These are phyloP conservation scores for Pulveroboletus ravenelii DNA, from an alignment of 768 basidiomycete species.

Conservation along the genomic window DNA sequence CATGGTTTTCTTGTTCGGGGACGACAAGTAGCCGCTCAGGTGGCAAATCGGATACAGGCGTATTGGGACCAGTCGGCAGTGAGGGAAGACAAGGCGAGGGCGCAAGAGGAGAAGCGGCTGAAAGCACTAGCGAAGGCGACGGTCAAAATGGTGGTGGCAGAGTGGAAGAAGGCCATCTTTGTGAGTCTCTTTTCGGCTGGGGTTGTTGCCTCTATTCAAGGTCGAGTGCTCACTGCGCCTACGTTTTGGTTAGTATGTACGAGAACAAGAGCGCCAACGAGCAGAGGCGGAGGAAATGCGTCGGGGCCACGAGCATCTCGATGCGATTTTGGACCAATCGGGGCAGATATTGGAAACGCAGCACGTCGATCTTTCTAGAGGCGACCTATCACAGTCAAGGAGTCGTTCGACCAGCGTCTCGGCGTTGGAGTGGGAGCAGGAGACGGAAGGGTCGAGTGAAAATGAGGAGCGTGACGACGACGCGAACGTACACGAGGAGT, in stretches of 20 bases:
- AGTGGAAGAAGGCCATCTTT: slow-evolving; percentile 87
- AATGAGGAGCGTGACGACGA: slow-evolving; percentile 17
- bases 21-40: slow-evolving; percentile 44
- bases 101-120: slow-evolving; percentile 63
- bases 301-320: slow-evolving; percentile 79
- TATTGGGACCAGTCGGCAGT: slow-evolving; percentile 73
- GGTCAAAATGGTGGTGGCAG: slow-evolving; percentile 60
- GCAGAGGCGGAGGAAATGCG: slow-evolving; percentile 74
- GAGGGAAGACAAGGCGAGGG: slow-evolving; percentile 54
- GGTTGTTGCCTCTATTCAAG: background rate
- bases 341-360: slow-evolving; percentile 84
- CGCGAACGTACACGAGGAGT: slow-evolving; percentile 21
- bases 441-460: slow-evolving; percentile 15
- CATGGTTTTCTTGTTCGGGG: slow-evolving; percentile 21
- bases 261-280: slow-evolving; percentile 59
- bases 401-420: slow-evolving; percentile 58
- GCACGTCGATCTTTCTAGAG: slow-evolving; percentile 58
- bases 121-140: slow-evolving; percentile 67
- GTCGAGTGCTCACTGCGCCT: background rate
- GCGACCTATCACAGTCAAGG: slow-evolving; percentile 40
- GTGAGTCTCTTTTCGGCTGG: slow-evolving; percentile 44
- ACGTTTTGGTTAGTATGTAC: slow-evolving; percentile 51
- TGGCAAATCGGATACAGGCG: slow-evolving; percentile 60
- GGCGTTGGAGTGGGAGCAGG: slow-evolving; percentile 21
- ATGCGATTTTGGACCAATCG: slow-evolving; percentile 86